Conservation (phyloP, 805 yeast genomes). For the Candida mattraensis region DNA sequence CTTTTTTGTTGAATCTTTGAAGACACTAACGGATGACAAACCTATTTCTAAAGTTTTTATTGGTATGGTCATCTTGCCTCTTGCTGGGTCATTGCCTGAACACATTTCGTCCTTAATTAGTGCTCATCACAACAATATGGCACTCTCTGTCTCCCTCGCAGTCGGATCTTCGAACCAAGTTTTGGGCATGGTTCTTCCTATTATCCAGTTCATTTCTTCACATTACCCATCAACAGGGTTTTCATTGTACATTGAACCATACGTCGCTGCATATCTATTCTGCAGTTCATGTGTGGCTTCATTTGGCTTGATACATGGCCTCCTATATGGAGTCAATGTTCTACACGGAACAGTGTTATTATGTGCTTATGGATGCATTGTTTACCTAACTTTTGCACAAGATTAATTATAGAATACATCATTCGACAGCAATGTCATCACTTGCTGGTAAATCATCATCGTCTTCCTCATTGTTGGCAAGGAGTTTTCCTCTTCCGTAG, state of each 20-base stretch:
- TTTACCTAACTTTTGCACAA: slow-evolving; percentile 18
- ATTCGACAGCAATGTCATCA: slow-evolving; percentile 2
- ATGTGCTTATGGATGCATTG: slow-evolving; percentile 13
- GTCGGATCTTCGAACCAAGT: slow-evolving; percentile 19
- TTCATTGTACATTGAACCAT: slow-evolving; percentile 17
- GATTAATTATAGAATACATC: slow-evolving; percentile 1
- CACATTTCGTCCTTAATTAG: slow-evolving; percentile 18
- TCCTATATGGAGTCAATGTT: slow-evolving; percentile 14
- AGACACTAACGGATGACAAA: slow-evolving; percentile 16
- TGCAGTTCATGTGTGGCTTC: slow-evolving; percentile 13
- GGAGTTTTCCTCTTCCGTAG: slow-evolving; percentile 27
- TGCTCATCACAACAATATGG: slow-evolving; percentile 18
- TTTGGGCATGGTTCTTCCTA: slow-evolving; percentile 20
- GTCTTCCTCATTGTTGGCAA: slow-evolving; percentile 25
- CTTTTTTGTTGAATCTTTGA: slow-evolving; percentile 16
- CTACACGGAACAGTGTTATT: slow-evolving; percentile 13
- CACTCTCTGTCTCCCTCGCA: slow-evolving; percentile 17
- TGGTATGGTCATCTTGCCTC: slow-evolving; percentile 18
- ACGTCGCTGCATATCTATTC: slow-evolving; percentile 17
- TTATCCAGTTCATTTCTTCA: slow-evolving; percentile 18
- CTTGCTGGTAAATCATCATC: slow-evolving; percentile 7
- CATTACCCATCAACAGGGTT: slow-evolving; percentile 17
- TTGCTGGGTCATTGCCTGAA: slow-evolving; percentile 19
- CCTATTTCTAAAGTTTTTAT: slow-evolving; percentile 19
- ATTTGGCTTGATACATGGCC: slow-evolving; percentile 10